Base-by-base conservation (phyloP, 306 rosid genomes). In the Delonix regia region DNA sequence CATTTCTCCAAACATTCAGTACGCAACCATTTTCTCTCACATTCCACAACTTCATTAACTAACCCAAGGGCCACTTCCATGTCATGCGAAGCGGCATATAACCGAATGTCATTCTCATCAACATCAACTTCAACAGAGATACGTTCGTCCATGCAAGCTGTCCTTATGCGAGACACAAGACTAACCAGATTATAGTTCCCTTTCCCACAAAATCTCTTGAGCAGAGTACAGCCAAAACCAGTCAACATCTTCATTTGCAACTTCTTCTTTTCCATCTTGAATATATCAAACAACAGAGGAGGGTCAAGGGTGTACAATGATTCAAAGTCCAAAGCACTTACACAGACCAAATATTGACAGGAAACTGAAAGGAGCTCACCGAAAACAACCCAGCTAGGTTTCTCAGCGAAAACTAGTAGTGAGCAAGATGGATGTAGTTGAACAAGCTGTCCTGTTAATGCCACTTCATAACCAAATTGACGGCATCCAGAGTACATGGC, bases 361-460 rank as follows among this genome's bases (percentile, higher is more conserved):
- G 92, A 82, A 61, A 81, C 57, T 21, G 99, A 93, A 44, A 96
- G 89, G 51, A 96, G 61, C 82, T 96, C 97, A 47, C 92, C 78
- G 22, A 96, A 96, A 69, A 96, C 99, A 25, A 96, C 97, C 98
- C 99, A 96, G 75, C 82, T 69, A n/a, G 99, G 99, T 86, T 85
- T 90, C 84, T 93, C 87, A 73, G 88, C 83, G 76, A 89, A 96
- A 36, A 96, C 84, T 45, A 78, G 92, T 83, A 96, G 88, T 24
- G 99, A 96, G 84, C 93, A 88, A 19, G 99, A 88, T 45, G 99
- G 99, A 82, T 96, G 99, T 5, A 96, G 92, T 78, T 87, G 94
- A 82, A 90, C 88, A 72, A 80, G 93, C 34, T 87, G 79, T 36
- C 98, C 96, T 34, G 88, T 91, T 73, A 85, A 62, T 45, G 98